Evolutionary conservation across 495 filamentous ascomycete genomes (phyloP), one percentile per base, ranked within the genome.

Genomic region (Lasiosphaeria ovina): DNA sequence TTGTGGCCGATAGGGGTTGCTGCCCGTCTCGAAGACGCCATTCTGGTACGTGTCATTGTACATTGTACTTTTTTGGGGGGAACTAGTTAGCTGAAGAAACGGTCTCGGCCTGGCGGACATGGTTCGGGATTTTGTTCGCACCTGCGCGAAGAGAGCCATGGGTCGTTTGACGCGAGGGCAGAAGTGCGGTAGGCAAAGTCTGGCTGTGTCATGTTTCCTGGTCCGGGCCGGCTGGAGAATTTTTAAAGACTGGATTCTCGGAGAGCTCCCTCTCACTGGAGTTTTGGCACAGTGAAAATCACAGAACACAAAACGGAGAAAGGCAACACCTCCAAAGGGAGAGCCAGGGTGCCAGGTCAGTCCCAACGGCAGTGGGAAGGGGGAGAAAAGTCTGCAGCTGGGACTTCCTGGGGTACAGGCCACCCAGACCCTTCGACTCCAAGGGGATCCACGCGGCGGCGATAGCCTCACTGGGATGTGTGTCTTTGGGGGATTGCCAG

Each of bases 121-220:
- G 52, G 58, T 58, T 67, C 57, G 62, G 68, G 63, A 67, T 60
- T 66, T 57, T 69, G 66, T 73, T 71, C 78, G 73, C 77, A 80
- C 78, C 78, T 80, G 70, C 74, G 74, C 61, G 77, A 67, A 59
- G 76, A 59, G 35, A 67, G 66, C 78, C 78, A 80, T 61, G 76
- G 69, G 61, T 77, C 77, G 66, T 72, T 74, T 53, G 77, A 67
- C 66, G 70, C 71, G 52, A 65, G 65, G 66, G 75, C 68, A 17
- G 70, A 52, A 54, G 67, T 60, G 63, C 72, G 73, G 63, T 77
- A 78, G 52, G 66, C 68, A 72, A 75, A 73, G 55, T 78, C 74
- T 60, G 69, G 71, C 55, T 76, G 74, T 47, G 75, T 72, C 76
- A 79, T 79, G 14, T 44, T 59, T 38, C 58, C 55, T 69, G 50